Percentiles rank a stretch among this genome's conserved stretches.
phyloP scores from a whole-genome alignment of 108 stramenopile genomes.

The Conticribra guillardii region DNA sequence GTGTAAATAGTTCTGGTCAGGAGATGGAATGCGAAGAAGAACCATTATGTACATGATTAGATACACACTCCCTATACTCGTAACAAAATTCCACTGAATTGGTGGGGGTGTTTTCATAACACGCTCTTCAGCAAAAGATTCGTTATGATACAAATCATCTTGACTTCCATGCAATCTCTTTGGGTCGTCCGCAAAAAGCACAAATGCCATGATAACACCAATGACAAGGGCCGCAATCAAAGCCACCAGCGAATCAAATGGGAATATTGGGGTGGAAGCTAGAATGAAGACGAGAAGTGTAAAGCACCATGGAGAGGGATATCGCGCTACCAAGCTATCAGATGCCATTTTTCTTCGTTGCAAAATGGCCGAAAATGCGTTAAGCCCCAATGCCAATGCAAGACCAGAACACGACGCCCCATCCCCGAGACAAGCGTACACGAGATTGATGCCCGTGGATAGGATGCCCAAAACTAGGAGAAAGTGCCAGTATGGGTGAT shows the following conservation, averaged over 20 bases:
- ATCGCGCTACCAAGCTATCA: not conserved
- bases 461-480: conserved; percentile 7
- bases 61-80: conserved; percentile 2
- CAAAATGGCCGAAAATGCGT: conserved; percentile 39
- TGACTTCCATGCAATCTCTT: conserved; percentile 4
- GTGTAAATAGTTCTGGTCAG: conserved; percentile 34
- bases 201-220: conserved; percentile 14
- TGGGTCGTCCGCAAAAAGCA: conserved; percentile 5
- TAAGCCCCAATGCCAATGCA: conserved; percentile 38
- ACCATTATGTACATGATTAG: conserved; percentile 32
- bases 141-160: not conserved
- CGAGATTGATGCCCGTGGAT: conserved; percentile 33
- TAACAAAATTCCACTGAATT: conserved; percentile 29
- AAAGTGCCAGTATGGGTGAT: conserved; percentile 31
- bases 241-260: conserved; percentile 31
- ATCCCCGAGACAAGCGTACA: conserved; percentile 37
- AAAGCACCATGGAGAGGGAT: conserved; percentile 23
- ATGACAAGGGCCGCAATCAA: conserved; percentile 10
- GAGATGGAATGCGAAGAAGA: conserved; percentile 29
- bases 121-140: not conserved
- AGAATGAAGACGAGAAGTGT: conserved; percentile 15
- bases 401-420: conserved; percentile 49
- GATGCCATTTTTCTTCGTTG: conserved; percentile 6
- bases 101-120: not conserved
- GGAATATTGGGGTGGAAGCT: conserved; percentile 28